Percentiles rank a stretch among this genome's conserved stretches.
Conservation (phyloP, 192 early-diverging fungal species). For the Blastocladiella britannica region DNA sequence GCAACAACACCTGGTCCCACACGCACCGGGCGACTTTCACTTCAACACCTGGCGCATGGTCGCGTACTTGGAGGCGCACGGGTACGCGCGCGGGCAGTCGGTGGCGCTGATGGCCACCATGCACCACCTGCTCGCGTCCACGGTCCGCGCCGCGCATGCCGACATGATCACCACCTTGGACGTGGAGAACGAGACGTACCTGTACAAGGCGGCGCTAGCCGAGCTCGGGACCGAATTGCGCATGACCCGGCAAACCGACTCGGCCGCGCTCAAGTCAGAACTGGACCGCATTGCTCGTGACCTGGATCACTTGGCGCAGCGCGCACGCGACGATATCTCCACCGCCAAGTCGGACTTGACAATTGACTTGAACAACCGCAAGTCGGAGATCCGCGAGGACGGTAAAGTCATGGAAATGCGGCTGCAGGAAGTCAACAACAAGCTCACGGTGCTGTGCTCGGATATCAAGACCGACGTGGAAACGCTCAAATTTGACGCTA, state of each 20-base stretch:
- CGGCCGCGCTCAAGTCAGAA: conserved; percentile 48
- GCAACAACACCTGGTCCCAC: too few species aligned
- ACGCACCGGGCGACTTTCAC: too few species aligned
- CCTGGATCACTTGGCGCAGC: conserved; percentile 51
- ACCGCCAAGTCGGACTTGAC: conserved; percentile 64
- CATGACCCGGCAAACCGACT: conserved; percentile 54
- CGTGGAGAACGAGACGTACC: conserved; percentile 64
- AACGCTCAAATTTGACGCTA: conserved; percentile 66
- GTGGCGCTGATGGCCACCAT: conserved; percentile 53
- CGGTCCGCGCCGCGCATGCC: conserved; percentile 17
- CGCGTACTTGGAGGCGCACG: conserved; percentile 32
- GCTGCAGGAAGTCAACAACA: conserved; percentile 68
- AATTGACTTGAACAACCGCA: conserved; percentile 77
- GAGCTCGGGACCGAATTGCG: conserved; percentile 60
- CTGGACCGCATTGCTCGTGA: conserved; percentile 50
- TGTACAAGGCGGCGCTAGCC: conserved; percentile 61
- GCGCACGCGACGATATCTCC: conserved; percentile 51
- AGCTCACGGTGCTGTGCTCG: conserved; percentile 57
- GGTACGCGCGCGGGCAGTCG: conserved; percentile 48
- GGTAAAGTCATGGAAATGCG: conserved; percentile 55
- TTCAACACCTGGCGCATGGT: conserved; percentile 69
- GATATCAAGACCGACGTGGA: conserved; percentile 75
- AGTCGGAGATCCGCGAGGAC: conserved; percentile 55
- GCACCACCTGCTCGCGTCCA: conserved; percentile 42
- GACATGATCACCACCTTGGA: conserved; percentile 48